Percentiles rank a stretch among this genome's conserved stretches.
phyloP scores from a whole-genome alignment of 2,329 filamentous ascomycete species.

The Cladosporium sp. region DNA sequence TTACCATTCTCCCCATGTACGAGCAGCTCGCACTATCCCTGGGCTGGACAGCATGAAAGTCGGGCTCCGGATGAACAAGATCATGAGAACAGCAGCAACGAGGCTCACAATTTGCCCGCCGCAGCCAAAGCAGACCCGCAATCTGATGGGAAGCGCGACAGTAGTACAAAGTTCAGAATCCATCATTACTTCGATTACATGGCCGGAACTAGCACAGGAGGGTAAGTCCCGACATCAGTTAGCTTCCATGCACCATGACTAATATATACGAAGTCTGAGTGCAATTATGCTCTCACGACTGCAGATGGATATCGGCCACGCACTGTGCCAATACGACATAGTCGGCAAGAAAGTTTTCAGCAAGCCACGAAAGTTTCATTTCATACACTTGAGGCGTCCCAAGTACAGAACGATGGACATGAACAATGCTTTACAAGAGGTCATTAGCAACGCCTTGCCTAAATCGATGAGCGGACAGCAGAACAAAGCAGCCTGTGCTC shows the following conservation, averaged over 20 bases:
- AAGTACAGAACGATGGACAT: slow-evolving; percentile 14
- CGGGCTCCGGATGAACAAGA: background rate
- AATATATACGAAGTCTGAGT: slow-evolving; percentile 12
- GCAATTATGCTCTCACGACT: slow-evolving; percentile 24
- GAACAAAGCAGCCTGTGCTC: background rate
- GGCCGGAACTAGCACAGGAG: slow-evolving; percentile 21
- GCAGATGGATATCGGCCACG: slow-evolving; percentile 17
- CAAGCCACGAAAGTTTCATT: slow-evolving; percentile 6
- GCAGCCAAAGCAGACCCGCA: background rate
- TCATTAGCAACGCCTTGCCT: slow-evolving; percentile 2
- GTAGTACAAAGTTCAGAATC: slow-evolving; percentile 12
- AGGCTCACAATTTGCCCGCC: background rate
- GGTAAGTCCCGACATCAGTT: background rate
- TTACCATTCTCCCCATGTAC: background rate
- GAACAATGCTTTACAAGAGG: slow-evolving; percentile 11
- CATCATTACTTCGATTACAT: slow-evolving; percentile 24
- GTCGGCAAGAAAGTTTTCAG: slow-evolving; percentile 18
- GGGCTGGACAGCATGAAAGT: background rate
- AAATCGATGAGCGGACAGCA: background rate
- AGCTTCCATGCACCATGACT: background rate
- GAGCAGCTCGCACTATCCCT: background rate
- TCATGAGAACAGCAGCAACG: background rate
- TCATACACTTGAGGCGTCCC: background rate
- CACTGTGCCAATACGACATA: slow-evolving; percentile 14
- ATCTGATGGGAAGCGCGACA: background rate